A percentile compares a stretch with the other conserved stretches of the same genome.
Conservation (phyloP, 306 rosid genomes). For the Bauhinia variegata region DNA sequence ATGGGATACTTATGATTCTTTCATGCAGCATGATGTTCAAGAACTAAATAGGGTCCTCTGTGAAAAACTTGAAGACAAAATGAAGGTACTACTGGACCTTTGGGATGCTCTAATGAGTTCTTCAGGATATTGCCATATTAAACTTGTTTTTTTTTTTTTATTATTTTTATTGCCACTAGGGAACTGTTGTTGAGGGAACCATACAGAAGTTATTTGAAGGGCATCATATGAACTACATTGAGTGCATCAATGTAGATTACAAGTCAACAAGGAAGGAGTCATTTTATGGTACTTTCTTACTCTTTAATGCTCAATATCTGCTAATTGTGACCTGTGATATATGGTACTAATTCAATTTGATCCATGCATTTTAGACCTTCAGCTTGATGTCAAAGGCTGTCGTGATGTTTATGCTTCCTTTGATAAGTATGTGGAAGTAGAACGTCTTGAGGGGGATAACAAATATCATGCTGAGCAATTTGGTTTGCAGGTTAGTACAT, state of each 20-base stretch:
- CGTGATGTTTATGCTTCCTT: conserved; percentile 95
- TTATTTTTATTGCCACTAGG: conserved; percentile 62
- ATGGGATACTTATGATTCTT: conserved; percentile 94
- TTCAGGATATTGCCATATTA: conserved; percentile 21
- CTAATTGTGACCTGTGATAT: conserved; percentile 23
- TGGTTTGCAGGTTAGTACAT: conserved; percentile 87
- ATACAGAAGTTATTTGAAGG: conserved; percentile 98
- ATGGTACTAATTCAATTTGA: conserved; percentile 35
- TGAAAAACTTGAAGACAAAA: conserved; percentile 92
- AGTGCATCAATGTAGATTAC: conserved; percentile 98
- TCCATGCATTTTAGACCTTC: conserved; percentile 71
- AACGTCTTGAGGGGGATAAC: conserved; percentile 95
- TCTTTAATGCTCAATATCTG: conserved; percentile 22
- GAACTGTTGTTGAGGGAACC: conserved; percentile 99
- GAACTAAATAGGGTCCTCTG: conserved; percentile 81
- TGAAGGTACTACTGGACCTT: conserved; percentile 60
- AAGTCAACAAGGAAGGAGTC: conserved; percentile 99
- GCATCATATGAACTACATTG: conserved; percentile 97
- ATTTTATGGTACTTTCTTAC: conserved; percentile 74
- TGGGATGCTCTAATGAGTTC: conserved; percentile 27
- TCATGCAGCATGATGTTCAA: conserved; percentile 96
- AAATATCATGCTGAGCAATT: conserved; percentile 93
- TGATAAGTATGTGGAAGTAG: conserved; percentile 98
- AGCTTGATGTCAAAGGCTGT: conserved; percentile 99
- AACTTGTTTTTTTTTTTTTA: conserved; percentile 25